These are phyloP conservation scores for Tylopilus subfusipes DNA, from an alignment of 768 basidiomycete genomes.

Conservation along the genomic window DNA sequence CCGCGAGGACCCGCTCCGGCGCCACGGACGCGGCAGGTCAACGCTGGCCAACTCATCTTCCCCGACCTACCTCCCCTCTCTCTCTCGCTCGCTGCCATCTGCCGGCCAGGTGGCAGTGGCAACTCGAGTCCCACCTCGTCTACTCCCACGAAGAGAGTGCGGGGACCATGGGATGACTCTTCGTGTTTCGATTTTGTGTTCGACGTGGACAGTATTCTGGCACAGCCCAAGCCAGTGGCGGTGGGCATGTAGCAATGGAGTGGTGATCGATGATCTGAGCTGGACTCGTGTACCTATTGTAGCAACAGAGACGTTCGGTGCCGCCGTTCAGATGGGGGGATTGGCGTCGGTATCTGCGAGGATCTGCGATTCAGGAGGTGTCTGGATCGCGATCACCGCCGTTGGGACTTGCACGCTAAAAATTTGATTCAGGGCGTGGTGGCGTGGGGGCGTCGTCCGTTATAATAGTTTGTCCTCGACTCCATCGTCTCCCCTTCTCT, in stretches of 20 bases:
- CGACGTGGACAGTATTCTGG: conserved; percentile 46
- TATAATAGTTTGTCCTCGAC: not conserved
- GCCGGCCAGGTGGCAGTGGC: conserved; percentile 13
- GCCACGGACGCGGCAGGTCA: conserved; percentile 14
- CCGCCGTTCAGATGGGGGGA: too few species aligned
- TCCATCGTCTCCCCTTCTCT: conserved; percentile 23
- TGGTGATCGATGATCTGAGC: too few species aligned
- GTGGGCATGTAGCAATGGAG: not conserved
- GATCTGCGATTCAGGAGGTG: conserved; percentile 5
- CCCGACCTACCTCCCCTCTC: conserved; percentile 26
- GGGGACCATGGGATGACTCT: conserved; percentile 62
- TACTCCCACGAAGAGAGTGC: conserved; percentile 22
- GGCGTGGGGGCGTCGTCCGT: conserved; percentile 33
- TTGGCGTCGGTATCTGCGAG: conserved; percentile 5
- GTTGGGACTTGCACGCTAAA: not conserved
- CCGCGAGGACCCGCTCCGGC: conserved; percentile 20
- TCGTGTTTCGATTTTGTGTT: conserved; percentile 40
- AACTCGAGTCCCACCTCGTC: conserved; percentile 13
- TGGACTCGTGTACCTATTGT: too few species aligned
- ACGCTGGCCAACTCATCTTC: conserved; percentile 5
- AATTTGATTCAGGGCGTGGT: conserved; percentile 22
- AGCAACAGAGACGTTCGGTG: too few species aligned
- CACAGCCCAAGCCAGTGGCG: conserved; percentile 45
- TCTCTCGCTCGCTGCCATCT: conserved; percentile 16
- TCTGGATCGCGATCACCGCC: conserved; percentile 8